A percentile compares a stretch with the other conserved stretches of the same genome.
phyloP scores from a whole-genome alignment of 495 filamentous ascomycete species.

The Aspergillus baeticus region DNA sequence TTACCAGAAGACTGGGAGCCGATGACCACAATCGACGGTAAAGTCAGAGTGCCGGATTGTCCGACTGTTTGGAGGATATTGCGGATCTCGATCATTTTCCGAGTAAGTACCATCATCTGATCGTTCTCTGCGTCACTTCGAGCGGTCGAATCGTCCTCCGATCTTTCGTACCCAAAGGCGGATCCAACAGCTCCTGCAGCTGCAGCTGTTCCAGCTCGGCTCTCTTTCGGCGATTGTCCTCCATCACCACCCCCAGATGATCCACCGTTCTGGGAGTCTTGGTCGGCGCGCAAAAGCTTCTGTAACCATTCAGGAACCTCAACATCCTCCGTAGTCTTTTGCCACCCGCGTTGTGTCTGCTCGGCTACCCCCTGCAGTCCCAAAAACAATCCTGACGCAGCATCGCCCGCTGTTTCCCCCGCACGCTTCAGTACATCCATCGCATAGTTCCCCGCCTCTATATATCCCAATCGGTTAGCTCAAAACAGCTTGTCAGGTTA shows the following conservation, averaged over 20 bases:
- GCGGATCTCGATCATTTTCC: conserved; percentile 99
- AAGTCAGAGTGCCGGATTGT: conserved; percentile 79
- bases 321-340: conserved; percentile 74
- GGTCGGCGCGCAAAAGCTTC: conserved; percentile 62
- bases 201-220: conserved; percentile 47
- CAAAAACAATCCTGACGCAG: conserved; percentile 64
- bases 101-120: conserved; percentile 99
- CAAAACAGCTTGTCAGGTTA: conserved; percentile 4
- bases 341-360: conserved; percentile 78
- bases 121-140: conserved; percentile 78
- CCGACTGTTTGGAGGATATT: conserved; percentile 87
- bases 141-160: conserved; percentile 63
- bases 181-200: conserved; percentile 52
- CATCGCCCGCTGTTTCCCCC: conserved; percentile 62
- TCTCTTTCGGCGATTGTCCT: conserved; percentile 61
- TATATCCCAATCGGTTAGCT: conserved; percentile 24
- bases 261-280: conserved; percentile 43
- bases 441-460: conserved; percentile 88
- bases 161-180: conserved; percentile 74
- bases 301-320: conserved; percentile 86
- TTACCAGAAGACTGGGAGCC: conserved; percentile 98
- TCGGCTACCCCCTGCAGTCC: conserved; percentile 70
- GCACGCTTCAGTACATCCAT: conserved; percentile 73
- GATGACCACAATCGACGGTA: conserved; percentile 97
- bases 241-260: conserved; percentile 47